A percentile compares a stretch with the other conserved stretches of the same genome.
Evolutionary conservation across 2,329 filamentous ascomycete species (phyloP).

Genomic region (Nigrospora sphaerica): DNA sequence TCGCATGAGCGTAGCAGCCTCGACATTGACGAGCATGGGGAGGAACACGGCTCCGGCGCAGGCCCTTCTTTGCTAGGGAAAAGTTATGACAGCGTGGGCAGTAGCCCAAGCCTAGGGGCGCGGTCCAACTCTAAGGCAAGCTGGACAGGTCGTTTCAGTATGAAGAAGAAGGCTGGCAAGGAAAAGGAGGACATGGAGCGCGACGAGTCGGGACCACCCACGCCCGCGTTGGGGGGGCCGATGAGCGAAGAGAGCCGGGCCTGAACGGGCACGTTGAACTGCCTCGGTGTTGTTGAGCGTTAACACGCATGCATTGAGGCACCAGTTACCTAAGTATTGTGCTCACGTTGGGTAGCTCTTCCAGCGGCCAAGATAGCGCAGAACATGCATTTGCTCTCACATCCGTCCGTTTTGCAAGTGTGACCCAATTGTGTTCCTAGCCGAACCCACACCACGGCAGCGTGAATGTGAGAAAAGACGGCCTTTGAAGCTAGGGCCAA

Average conservation of each 20-base stretch:
- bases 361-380: too few relatives aligned
- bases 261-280: neutral
- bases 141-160: constrained; percentile 45
- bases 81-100: constrained; percentile 49
- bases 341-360: too few relatives aligned
- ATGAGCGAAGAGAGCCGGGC: neutral
- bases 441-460: too few relatives aligned
- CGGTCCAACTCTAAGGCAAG: constrained; percentile 37
- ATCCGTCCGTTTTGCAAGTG: too few relatives aligned
- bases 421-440: too few relatives aligned
- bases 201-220: constrained; percentile 18
- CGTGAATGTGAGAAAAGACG: too few relatives aligned
- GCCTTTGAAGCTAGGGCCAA: too few relatives aligned
- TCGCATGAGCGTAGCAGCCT: constrained; percentile 52
- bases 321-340: too few relatives aligned
- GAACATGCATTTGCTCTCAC: too few relatives aligned
- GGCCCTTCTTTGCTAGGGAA: constrained; percentile 28
- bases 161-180: constrained; percentile 50
- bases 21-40: constrained; percentile 49
- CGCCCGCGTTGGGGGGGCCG: constrained; percentile 9
- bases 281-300: too few relatives aligned
- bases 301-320: too few relatives aligned
- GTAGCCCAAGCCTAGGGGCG: constrained; percentile 49
- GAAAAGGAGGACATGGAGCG: constrained; percentile 50
- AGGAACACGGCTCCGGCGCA: constrained; percentile 21